Evolutionary conservation across 2,329 filamentous ascomycete genomes (phyloP), one percentile per base, ranked within the genome.

Genomic region (Penicillium janthinellum): DNA sequence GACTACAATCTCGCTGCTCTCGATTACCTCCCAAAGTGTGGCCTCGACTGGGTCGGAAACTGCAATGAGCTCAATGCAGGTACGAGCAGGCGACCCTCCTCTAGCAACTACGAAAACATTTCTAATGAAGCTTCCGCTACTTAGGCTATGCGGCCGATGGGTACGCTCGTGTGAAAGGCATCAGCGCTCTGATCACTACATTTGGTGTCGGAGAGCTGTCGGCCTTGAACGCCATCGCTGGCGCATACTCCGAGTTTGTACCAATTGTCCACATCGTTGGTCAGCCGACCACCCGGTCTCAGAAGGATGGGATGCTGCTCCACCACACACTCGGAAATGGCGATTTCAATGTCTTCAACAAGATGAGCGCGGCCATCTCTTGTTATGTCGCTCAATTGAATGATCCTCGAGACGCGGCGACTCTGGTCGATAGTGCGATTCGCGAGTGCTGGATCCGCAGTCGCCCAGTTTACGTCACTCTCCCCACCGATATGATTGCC

Each of bases 401-500:
- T 71, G 84, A 90, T 63, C 86, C 89, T 1, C 76, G 82, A 59
- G 88, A 90, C 65, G 90, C 90, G 44, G 88, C 91, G 10, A 79
- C 82, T 14, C 85, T 92, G 69, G 93, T 96, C 67, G 92, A 96
- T 73, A 83, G 90, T 68, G 86, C 89, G 3, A 83, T 96, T 31
- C 84, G 85, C 35, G 83, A 92, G 76, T 95, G 91, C 73, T 91
- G 86, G 79, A 76, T 91, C 47, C 82, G 85, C 58, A 91, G 88
- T 61, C 84, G 90, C 20, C 92, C 92, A 2, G 90, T 96, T 52
- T 96, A 96, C 76, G 87, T 96, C 67, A 88, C 88, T 72, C 81
- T 96, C 8, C 91, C 92, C 2, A 91, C 90, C 15, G 91, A 96
- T 72, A 90, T 95, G 82, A 87, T 90, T 10, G 80, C 87, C 66